Evolutionary conservation across 768 basidiomycete species (phyloP).

Genomic region (Dentipellis fragilis): DNA sequence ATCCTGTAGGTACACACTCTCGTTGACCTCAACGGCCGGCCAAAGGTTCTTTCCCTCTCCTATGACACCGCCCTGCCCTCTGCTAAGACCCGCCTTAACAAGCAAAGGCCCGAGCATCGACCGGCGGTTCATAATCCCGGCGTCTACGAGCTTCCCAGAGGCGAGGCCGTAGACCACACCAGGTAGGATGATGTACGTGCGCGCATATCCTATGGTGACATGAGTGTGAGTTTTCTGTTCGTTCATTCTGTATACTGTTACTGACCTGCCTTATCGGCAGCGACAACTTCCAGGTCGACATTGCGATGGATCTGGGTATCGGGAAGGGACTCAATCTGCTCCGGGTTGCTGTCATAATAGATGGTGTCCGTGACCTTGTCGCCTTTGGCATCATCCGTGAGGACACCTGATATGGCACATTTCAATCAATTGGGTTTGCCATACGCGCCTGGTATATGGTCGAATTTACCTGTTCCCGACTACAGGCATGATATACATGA

Average conservation of each 20-base stretch:
- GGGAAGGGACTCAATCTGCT: conserved; percentile 34
- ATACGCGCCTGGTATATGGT: no score
- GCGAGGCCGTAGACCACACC: conserved; percentile 53
- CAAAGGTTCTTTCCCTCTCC: conserved; percentile 51
- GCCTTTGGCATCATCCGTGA: not conserved
- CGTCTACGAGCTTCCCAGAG: conserved; percentile 33
- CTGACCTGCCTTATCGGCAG: conserved; percentile 37
- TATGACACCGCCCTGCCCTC: conserved; percentile 43
- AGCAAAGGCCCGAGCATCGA: conserved; percentile 43
- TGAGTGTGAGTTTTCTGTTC: not conserved
- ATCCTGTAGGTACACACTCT: conserved; percentile 25
- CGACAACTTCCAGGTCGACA: conserved; percentile 38
- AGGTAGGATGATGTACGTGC: conserved; percentile 43
- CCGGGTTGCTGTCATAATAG: conserved; percentile 39
- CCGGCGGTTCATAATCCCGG: conserved; percentile 40
- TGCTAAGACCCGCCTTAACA: conserved; percentile 33
- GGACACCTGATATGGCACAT: not conserved
- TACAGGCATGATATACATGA: conserved; percentile 5
- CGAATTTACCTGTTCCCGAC: not conserved
- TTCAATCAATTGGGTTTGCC: conserved; percentile 19
- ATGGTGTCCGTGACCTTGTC: conserved; percentile 27
- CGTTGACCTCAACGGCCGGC: conserved; percentile 49
- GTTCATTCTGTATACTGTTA: not conserved
- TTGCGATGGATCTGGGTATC: conserved; percentile 35
- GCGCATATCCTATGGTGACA: conserved; percentile 32